Evolutionary conservation across 305 asterid genomes (phyloP).

Genomic region (Fraxinus angustifolia): DNA sequence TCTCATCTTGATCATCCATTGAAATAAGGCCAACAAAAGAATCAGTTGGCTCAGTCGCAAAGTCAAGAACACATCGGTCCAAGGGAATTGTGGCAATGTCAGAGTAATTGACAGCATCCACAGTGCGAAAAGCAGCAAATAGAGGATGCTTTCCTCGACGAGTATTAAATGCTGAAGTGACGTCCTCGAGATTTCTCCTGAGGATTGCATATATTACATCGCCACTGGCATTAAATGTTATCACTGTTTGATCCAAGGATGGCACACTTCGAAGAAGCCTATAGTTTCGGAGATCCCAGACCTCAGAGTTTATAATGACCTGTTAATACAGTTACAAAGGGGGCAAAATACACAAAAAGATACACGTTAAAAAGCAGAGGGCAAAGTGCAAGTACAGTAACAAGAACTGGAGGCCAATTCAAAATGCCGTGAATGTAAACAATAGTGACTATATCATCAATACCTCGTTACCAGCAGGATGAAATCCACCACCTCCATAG

Average conservation of each 20-base stretch:
- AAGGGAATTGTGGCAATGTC: constrained; percentile 92
- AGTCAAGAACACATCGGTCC: constrained; percentile 94
- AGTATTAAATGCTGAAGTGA: constrained; percentile 67
- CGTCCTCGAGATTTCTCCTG: constrained; percentile 94
- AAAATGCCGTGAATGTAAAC: not conserved
- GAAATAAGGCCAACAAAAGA: constrained; percentile 89
- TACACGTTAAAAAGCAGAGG: not conserved
- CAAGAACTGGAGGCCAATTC: not conserved
- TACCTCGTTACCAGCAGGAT: constrained; percentile 99
- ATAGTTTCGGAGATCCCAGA: constrained; percentile 92
- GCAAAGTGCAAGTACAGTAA: not conserved
- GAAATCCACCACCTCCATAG: constrained; percentile 98
- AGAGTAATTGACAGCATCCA: constrained; percentile 86
- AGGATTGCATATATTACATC: constrained; percentile 89
- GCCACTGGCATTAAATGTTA: constrained; percentile 85
- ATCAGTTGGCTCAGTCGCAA: constrained; percentile 90
- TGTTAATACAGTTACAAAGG: constrained; percentile 21
- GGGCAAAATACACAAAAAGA: not conserved
- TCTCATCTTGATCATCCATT: constrained; percentile 95
- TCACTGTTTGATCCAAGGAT: constrained; percentile 79
- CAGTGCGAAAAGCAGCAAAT: constrained; percentile 88
- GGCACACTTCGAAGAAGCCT: constrained; percentile 86
- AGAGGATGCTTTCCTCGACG: constrained; percentile 94
- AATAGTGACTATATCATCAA: not conserved
- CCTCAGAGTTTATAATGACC: constrained; percentile 98